Percentiles rank a stretch among this genome's conserved stretches.
These are phyloP conservation scores for Monosporascus ibericus DNA, from an alignment of 2,329 filamentous ascomycete species.

Conservation along the genomic window DNA sequence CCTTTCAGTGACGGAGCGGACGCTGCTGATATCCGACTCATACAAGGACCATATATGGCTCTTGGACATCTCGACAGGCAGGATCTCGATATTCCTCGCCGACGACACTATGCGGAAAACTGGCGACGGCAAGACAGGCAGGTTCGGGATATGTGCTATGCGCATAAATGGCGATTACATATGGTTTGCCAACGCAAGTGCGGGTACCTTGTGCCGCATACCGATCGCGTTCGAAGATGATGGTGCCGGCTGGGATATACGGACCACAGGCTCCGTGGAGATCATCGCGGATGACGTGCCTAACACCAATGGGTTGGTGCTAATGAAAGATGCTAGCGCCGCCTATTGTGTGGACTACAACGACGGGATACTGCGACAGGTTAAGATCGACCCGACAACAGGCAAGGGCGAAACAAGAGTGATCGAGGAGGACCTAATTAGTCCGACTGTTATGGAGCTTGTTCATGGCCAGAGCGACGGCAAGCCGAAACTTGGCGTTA, in stretches of 20 bases:
- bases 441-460: conserved; percentile 22
- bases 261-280: conserved; percentile 16
- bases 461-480: conserved; percentile 4
- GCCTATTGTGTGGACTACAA: conserved; percentile 23
- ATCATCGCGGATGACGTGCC: conserved; percentile 17
- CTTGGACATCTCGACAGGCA: conserved; percentile 20
- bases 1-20: conserved; percentile 16
- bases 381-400: no score
- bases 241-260: conserved; percentile 13
- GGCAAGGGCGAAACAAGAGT: conserved; percentile 11
- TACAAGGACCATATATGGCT: conserved; percentile 19
- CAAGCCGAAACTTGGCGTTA: conserved; percentile 19
- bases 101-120: conserved; percentile 20
- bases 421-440: conserved; percentile 19
- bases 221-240: conserved; percentile 15
- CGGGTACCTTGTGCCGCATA: conserved; percentile 20
- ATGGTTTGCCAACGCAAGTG: conserved; percentile 26
- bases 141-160: conserved; percentile 23
- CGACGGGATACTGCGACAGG: conserved; percentile 16
- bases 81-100: conserved; percentile 13
- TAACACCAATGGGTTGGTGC: conserved; percentile 23
- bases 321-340: conserved; percentile 14
- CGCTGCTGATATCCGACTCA: conserved; percentile 21
- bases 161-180: conserved; percentile 16
- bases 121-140: conserved; percentile 9